Evolutionary conservation across 148 eudicot genomes (phyloP), one percentile per base, ranked within the genome.

Genomic region (Amaranthus palmeri): DNA sequence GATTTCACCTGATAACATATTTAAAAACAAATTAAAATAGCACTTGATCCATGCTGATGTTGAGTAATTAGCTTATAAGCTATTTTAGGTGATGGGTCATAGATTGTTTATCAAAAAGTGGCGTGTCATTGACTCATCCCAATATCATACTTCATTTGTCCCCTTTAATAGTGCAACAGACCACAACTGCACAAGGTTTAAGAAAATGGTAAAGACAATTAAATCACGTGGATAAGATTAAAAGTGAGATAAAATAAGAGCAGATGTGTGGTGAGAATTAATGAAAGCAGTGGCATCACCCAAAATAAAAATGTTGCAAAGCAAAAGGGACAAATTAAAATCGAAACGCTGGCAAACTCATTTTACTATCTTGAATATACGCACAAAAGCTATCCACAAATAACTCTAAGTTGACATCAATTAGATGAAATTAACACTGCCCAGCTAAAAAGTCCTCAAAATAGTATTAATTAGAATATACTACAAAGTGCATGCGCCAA

Each of bases 1-100:
- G 97, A 89, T 82, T 91, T 91, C 47, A 91, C 97, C 97, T 91
- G 89, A 61, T 73, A 76, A 45, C 44, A 43, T n/a, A 9, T 45
- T 60, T 45, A 42, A 25, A 25, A 25, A 25, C 36, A 84, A 56
- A 77, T 63, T 76, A 76, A 78, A 72, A 79, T 72, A 74, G 46
- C 71, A 73, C 65, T 72, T 63, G 51, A 77, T 51, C 73, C 70
- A 62, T 66, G 73, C 72, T 43, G 75, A 83, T 76, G 72, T 69
- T 73, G 71, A 81, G 78, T 75, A 65, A 73, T 69, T 69, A 78
- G 81, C 69, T 67, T 82, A 79, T 72, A 77, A 43, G 17, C 71
- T 73, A 77, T 63, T 52, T 70, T 69, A 76, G 42, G 63, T 73
- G 66, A 76, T 65, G 59, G 54, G 65, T 65, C 59, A 74, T 59